Conservation (phyloP, 140 eudicot genomes). For the Anethum foeniculum region DNA sequence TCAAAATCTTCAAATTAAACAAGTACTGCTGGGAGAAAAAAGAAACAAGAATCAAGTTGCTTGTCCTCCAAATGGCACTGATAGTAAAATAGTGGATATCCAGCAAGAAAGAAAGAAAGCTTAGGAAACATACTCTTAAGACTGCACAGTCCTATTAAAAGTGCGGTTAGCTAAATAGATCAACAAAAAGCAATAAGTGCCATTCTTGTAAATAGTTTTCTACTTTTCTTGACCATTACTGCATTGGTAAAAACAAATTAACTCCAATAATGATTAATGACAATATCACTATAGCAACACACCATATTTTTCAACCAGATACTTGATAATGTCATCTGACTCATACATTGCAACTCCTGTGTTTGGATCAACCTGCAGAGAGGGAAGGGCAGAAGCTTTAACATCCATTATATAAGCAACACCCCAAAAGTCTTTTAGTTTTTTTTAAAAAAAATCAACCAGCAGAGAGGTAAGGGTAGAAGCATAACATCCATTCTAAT, state of each 20-base stretch:
- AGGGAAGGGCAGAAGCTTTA: conserved; percentile 11
- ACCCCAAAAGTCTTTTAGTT: not conserved
- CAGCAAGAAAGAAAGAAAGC: not conserved
- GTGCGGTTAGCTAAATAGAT: not conserved
- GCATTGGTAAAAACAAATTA: not conserved
- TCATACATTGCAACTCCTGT: conserved; percentile 99
- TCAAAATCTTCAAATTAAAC: not conserved
- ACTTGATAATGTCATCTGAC: conserved; percentile 93
- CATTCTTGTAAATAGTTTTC: not conserved
- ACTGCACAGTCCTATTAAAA: not conserved
- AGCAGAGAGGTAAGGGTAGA: no score
- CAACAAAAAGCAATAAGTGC: not conserved
- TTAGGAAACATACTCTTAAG: not conserved
- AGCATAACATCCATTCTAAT: no score
- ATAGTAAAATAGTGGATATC: not conserved
- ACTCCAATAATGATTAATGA: not conserved
- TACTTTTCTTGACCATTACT: not conserved
- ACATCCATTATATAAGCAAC: not conserved
- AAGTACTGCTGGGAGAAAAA: not conserved
- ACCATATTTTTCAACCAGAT: conserved; percentile 84
- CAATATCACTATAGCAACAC: conserved; percentile 11
- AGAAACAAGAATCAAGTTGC: not conserved
- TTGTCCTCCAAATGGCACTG: not conserved
- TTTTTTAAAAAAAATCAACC: not conserved
- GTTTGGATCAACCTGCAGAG: conserved; percentile 92